Evolutionary conservation across 148 eudicot species (phyloP), one percentile per base, ranked within the genome.

Genomic region (Persicaria tinctoria): DNA sequence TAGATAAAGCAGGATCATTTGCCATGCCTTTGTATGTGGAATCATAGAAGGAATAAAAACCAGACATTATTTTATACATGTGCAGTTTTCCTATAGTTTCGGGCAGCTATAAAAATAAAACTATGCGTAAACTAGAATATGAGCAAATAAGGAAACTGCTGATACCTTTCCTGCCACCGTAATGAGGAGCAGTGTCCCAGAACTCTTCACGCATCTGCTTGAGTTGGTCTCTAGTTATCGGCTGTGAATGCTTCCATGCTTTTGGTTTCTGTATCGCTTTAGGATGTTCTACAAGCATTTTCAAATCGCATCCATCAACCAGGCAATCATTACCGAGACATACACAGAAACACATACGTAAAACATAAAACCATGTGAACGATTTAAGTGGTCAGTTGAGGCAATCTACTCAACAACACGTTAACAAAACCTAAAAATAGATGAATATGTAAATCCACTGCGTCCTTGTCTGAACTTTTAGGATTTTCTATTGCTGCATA

Each of bases 171-270:
- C 81, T 83, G 51, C 97, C 97, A 73, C 93, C 92, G 79, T 92
- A 92, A 77, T 92, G 97, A 44, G 94, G 97, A 64, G 97, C 92
- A 76, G 97, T 90, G 76, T 90, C 97, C 97, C 97, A 92, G 76
- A 92, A 92, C 76, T 90, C 97, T 69, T 92, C 97, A 70, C 97
- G 95, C 92, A 90, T 82, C 85, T 78, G 81, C 70, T 74, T 80
- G 68, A 89, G 86, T 74, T 90, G 91, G 73, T 68, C 85, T 78
- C 80, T 81, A 27, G 95, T 90, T 49, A 92, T 86, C 45, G 93
- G 75, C 71, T 90, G 89, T 62, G 91, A 64, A 83, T 92, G 93
- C 86, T 83, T 92, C 92, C 92, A 92, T 51, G 91, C 88, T 83
- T 87, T 92, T 20, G 97, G 97, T 80, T 92, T 92, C 68, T 90